A percentile compares a stretch with the other conserved stretches of the same genome.
phyloP scores from a whole-genome alignment of 2,329 filamentous ascomycete species.

The Paecilomyces variotii region DNA sequence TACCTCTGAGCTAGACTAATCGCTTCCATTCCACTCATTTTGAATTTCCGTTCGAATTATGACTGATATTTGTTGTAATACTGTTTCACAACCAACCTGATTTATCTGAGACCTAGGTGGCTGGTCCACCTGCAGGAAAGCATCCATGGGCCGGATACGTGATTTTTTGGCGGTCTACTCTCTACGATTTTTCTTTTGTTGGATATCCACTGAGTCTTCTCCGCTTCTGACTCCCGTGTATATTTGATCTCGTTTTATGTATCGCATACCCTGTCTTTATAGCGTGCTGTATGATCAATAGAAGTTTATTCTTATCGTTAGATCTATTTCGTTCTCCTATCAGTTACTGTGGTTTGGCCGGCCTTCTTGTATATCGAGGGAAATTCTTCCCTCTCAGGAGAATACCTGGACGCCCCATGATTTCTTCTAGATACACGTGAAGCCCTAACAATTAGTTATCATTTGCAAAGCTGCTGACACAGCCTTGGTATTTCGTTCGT shows the following conservation, averaged over 20 bases:
- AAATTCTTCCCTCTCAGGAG: no score
- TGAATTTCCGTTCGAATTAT: neutral
- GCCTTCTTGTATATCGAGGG: no score
- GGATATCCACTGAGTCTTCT: conserved; percentile 1
- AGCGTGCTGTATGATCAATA: neutral
- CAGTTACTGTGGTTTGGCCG: no score
- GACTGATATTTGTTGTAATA: neutral
- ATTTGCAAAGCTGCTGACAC: neutral
- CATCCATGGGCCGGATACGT: neutral
- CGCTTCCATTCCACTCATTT: neutral
- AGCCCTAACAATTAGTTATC: neutral
- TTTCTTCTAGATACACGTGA: neutral
- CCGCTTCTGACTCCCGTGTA: neutral
- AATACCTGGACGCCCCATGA: no score
- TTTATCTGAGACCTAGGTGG: neutral
- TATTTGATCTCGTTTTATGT: neutral
- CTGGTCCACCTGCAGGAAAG: neutral
- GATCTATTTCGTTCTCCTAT: neutral
- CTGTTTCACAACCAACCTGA: neutral
- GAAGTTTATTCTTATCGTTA: neutral
- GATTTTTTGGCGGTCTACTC: conserved; percentile 1
- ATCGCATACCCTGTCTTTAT: neutral
- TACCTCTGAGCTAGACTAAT: conserved; percentile 21
- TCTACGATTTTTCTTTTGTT: conserved; percentile 1
- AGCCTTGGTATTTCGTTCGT: neutral